Conservation (phyloP, 306 rosid species). For the Prunus mongolica region DNA sequence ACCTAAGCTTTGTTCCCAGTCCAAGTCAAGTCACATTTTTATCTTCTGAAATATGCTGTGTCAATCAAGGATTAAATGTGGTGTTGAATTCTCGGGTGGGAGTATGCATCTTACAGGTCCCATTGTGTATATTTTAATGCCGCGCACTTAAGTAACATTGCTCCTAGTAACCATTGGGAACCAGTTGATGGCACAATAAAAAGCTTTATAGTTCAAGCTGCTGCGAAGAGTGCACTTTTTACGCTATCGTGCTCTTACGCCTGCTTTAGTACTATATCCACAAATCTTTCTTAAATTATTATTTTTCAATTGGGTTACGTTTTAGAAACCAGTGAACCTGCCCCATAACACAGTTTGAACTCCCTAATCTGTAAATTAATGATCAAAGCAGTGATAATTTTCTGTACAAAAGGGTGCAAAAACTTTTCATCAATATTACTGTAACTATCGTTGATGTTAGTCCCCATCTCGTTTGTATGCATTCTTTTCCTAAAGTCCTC, state of each 20-base stretch:
- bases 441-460: not conserved
- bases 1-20: not conserved
- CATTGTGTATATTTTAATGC: not conserved
- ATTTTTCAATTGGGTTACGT: not conserved
- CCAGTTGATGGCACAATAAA: too few relatives aligned
- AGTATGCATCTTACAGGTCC: not conserved
- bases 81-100: not conserved
- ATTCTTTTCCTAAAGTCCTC: slow-evolving; percentile 2
- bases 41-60: not conserved
- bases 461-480: not conserved
- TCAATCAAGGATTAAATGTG: not conserved
- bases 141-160: not conserved
- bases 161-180: not conserved
- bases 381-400: not conserved
- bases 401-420: not conserved
- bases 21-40: not conserved
- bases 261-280: not conserved
- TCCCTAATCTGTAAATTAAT: not conserved
- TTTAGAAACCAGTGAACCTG: not conserved
- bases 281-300: not conserved
- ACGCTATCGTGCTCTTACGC: not conserved
- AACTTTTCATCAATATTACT: not conserved
- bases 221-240: slow-evolving; percentile 1
- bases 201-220: not conserved
- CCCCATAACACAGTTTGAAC: not conserved